Conservation (phyloP, 495 filamentous ascomycete species). For the Rhypophila decipiens region DNA sequence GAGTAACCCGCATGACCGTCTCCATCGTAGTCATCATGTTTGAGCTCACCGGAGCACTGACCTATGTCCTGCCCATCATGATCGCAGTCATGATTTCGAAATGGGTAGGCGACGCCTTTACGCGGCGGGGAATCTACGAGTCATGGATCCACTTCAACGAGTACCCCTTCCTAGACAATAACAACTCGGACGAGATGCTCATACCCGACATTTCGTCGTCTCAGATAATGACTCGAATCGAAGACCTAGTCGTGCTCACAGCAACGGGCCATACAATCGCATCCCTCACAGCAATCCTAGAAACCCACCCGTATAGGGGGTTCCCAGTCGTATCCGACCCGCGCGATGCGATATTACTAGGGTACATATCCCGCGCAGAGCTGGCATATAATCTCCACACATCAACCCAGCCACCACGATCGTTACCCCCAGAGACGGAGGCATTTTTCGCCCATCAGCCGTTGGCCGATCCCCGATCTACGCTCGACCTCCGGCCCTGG, state of each 20-base stretch:
- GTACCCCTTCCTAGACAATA: conserved; percentile 93
- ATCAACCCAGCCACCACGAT: conserved; percentile 46
- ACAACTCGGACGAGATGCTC: conserved; percentile 79
- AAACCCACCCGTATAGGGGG: conserved; percentile 72
- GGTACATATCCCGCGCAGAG: conserved; percentile 92
- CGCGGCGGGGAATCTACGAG: conserved; percentile 92
- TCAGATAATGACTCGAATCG: conserved; percentile 85
- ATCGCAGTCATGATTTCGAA: conserved; percentile 98
- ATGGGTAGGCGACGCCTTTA: conserved; percentile 97
- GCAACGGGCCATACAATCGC: conserved; percentile 82
- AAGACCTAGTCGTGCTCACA: conserved; percentile 83
- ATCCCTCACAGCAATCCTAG: conserved; percentile 61
- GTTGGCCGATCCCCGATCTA: conserved; percentile 68
- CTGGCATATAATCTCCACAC: conserved; percentile 71
- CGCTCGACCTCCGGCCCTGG: conserved; percentile 86
- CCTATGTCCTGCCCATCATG: conserved; percentile 98
- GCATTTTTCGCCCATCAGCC: conserved; percentile 79
- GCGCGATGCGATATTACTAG: conserved; percentile 67
- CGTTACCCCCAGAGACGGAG: conserved; percentile 63
- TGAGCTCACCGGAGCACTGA: conserved; percentile 90
- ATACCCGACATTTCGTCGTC: conserved; percentile 76
- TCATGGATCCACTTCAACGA: conserved; percentile 95
- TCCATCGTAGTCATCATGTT: conserved; percentile 99
- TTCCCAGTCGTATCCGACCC: conserved; percentile 85
- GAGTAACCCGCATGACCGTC: conserved; percentile 93